These are phyloP conservation scores for Amanita pallidorosea DNA, from an alignment of 768 basidiomycete species.

Conservation along the genomic window DNA sequence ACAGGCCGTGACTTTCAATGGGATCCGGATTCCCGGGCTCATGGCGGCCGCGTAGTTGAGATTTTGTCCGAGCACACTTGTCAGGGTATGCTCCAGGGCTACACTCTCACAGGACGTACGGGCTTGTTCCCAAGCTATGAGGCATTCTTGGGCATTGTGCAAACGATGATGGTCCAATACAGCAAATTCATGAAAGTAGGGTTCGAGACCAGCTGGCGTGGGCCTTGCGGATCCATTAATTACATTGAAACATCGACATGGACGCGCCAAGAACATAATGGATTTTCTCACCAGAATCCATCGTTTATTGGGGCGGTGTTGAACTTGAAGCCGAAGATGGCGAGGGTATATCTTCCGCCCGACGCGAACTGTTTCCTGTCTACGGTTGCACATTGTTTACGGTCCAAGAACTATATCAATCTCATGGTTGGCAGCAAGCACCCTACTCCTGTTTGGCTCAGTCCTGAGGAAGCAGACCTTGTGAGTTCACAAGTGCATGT, in stretches of 20 bases:
- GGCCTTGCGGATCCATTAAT: conserved; percentile 61
- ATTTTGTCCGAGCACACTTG: conserved; percentile 85
- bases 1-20: conserved; percentile 77
- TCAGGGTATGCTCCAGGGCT: conserved; percentile 87
- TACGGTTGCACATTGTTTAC: conserved; percentile 74
- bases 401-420: conserved; percentile 80
- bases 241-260: conserved; percentile 87
- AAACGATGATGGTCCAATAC: conserved; percentile 88
- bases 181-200: conserved; percentile 84
- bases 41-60: conserved; percentile 79
- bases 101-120: conserved; percentile 80
- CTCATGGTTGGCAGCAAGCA: conserved; percentile 87
- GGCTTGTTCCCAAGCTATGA: conserved; percentile 88
- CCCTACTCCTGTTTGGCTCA: conserved; percentile 70
- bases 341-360: conserved; percentile 80
- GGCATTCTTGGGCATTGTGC: conserved; percentile 82
- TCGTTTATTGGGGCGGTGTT: conserved; percentile 82
- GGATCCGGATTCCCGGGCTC: conserved; percentile 55
- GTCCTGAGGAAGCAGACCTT: conserved; percentile 61
- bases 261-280: conserved; percentile 81
- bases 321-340: conserved; percentile 57
- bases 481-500: conserved; percentile 22
- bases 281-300: conserved; percentile 84
- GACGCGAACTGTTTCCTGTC: conserved; percentile 83
- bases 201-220: conserved; percentile 62